Conservation (phyloP, 106 monocot genomes). For the Posidonia australis region DNA sequence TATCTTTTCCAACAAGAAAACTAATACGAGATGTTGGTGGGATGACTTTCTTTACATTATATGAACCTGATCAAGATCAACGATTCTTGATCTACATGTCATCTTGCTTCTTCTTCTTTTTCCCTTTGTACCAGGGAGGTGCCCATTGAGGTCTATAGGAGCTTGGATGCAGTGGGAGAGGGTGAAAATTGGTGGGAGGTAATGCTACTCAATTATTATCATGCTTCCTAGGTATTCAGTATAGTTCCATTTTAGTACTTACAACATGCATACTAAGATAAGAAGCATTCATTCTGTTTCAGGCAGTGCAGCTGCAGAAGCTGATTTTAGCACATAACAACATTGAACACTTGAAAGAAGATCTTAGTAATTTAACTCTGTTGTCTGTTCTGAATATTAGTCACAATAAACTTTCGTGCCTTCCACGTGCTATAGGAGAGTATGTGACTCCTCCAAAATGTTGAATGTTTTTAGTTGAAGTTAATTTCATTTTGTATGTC, state of each 20-base stretch:
- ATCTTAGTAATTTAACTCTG: conserved; percentile 55
- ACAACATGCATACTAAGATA: neutral
- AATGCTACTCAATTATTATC: neutral
- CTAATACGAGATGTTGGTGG: too few relatives aligned
- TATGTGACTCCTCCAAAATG: conserved; percentile 23
- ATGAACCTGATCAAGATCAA: too few relatives aligned
- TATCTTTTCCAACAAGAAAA: too few relatives aligned
- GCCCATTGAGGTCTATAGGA: conserved; percentile 67
- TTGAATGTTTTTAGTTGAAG: neutral
- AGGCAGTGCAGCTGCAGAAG: conserved; percentile 88
- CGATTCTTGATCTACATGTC: neutral
- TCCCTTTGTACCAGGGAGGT: conserved; percentile 40
- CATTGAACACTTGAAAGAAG: conserved; percentile 62
- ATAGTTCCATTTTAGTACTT: neutral
- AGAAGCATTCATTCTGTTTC: conserved; percentile 8
- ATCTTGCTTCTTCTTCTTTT: neutral
- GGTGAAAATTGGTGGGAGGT: conserved; percentile 99
- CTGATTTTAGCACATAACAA: conserved; percentile 94
- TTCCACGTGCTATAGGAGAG: conserved; percentile 85
- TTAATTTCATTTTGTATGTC: neutral
- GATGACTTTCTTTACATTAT: too few relatives aligned
- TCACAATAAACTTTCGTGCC: conserved; percentile 69
- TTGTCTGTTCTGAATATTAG: conserved; percentile 77
- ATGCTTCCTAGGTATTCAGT: neutral
- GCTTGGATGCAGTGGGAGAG: conserved; percentile 52